Base-by-base conservation (phyloP, 2,329 filamentous ascomycete species). In the Stemphylium lycopersici region DNA sequence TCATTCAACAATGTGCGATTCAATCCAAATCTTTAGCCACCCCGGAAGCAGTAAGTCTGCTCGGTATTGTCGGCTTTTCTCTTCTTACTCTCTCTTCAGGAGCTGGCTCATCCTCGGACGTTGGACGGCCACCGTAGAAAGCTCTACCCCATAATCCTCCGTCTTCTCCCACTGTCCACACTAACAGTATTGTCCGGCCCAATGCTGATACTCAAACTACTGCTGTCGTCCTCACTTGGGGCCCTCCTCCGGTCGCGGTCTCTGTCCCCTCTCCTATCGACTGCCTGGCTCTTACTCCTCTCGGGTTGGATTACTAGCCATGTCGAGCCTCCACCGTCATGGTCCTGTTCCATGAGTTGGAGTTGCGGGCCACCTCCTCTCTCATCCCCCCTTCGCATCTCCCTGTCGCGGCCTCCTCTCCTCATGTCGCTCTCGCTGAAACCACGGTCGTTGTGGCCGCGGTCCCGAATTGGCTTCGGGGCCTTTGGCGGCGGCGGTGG, bases 261-360 rank as follows among this genome's bases (percentile, higher is more conserved):
- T 6, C 33, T 24, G 11, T 45, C 42, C 2, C 32, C 41, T 7
- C 52, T 40, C n/a, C 63, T 44, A 31, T 49, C 58, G 1, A 62
- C 57, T 8, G 57, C 62, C 42, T 72, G 70, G n/a, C 66, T 69
- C 49, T 71, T 72, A 24, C 66, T 71, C 31, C 72, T 58, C 56
- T 73, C 72, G 1, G 71, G 71, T 34, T 71, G 66, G 43, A 75
- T 75, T 3, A 75, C 72, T 7, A 75, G 61, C 72, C 72, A 75
- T 3, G 72, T 75, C 7, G 67, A 61, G 3, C 72, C 72, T 3
- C 71, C 71, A 2, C 65, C 66, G 0, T 66, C 61, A 22, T 72
- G 67, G 38, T 75, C 72, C 43, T 75, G 69, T 44, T 75, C 69
- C 63, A 67, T 72, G 31, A 74, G 68, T 50, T 74, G 71, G 0